A percentile compares a stretch with the other conserved stretches of the same genome.
These are phyloP conservation scores for Diddensiella transvaalensis DNA, from an alignment of 805 yeast species.

Conservation along the genomic window DNA sequence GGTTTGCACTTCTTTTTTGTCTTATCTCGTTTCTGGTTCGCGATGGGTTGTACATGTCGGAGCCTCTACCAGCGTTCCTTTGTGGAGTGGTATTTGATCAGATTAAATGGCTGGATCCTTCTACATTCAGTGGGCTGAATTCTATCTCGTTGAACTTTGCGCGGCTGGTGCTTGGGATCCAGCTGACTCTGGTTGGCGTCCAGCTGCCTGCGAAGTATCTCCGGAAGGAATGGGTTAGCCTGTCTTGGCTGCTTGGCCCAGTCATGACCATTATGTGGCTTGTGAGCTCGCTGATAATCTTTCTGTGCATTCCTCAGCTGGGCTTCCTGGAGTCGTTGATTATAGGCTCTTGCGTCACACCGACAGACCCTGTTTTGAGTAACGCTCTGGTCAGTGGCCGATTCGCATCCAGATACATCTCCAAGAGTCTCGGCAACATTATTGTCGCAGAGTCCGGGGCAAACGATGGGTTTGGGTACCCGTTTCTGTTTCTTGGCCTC, in stretches of 20 bases:
- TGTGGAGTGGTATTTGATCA: slow-evolving; percentile 60
- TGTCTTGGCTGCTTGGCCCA: slow-evolving; percentile 56
- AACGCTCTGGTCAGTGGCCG: slow-evolving; percentile 72
- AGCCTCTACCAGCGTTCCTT: slow-evolving; percentile 61
- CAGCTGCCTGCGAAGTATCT: slow-evolving; percentile 68
- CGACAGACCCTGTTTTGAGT: slow-evolving; percentile 73
- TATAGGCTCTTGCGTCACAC: slow-evolving; percentile 68
- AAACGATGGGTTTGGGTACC: slow-evolving; percentile 61
- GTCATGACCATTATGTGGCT: slow-evolving; percentile 74
- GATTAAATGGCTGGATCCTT: slow-evolving; percentile 54
- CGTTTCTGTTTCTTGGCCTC: slow-evolving; percentile 61
- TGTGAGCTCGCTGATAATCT: slow-evolving; percentile 57
- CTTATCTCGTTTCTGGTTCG: slow-evolving; percentile 56
- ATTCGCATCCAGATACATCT: slow-evolving; percentile 59
- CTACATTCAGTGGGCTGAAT: slow-evolving; percentile 45
- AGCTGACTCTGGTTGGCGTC: slow-evolving; percentile 68
- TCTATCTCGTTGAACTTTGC: slow-evolving; percentile 56
- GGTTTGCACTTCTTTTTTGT: slow-evolving; percentile 56
- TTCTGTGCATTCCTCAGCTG: slow-evolving; percentile 57
- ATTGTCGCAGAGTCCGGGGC: slow-evolving; percentile 71
- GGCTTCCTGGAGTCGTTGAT: slow-evolving; percentile 53
- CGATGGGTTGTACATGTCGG: slow-evolving; percentile 58
- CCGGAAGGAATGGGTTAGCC: slow-evolving; percentile 54
- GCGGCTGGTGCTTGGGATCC: slow-evolving; percentile 63
- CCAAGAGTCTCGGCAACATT: slow-evolving; percentile 57